Conservation (phyloP, 441 rosid species). For the Daphne laureola region DNA sequence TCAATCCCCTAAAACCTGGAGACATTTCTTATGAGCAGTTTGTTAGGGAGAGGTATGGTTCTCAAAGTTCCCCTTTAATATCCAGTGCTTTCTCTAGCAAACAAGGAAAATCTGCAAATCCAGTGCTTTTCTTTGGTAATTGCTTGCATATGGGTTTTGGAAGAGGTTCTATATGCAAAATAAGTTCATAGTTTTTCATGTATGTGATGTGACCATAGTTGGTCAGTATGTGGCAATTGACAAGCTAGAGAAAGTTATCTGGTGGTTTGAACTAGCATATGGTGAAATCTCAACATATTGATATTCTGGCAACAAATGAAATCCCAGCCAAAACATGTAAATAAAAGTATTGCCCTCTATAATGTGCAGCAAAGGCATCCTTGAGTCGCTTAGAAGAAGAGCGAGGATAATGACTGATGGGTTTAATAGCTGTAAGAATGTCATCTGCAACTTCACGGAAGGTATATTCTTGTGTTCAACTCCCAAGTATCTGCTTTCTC, state of each 20-base stretch:
- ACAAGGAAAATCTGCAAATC: too few relatives aligned
- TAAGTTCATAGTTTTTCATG: too few relatives aligned
- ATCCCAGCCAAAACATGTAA: slow-evolving; percentile 7
- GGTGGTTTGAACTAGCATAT: slow-evolving; percentile 4
- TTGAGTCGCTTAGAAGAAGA: slow-evolving; percentile 86
- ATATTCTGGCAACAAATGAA: neutral
- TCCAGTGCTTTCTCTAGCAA: neutral
- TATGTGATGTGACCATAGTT: too few relatives aligned
- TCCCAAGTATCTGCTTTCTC: neutral
- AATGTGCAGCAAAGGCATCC: slow-evolving; percentile 69
- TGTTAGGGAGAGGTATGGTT: slow-evolving; percentile 66
- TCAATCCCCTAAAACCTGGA: slow-evolving; percentile 86
- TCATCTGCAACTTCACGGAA: slow-evolving; percentile 94
- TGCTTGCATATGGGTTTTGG: too few relatives aligned
- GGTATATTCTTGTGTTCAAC: slow-evolving; percentile 30
- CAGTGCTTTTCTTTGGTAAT: too few relatives aligned
- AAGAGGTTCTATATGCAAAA: too few relatives aligned
- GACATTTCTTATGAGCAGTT: slow-evolving; percentile 83
- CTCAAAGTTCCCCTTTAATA: slow-evolving; percentile 1
- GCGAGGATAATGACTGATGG: slow-evolving; percentile 96
- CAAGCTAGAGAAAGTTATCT: too few relatives aligned
- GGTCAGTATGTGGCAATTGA: too few relatives aligned
- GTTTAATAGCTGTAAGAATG: slow-evolving; percentile 95
- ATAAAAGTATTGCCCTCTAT: slow-evolving; percentile 8
- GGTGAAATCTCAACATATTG: slow-evolving; percentile 1